A percentile compares a stretch with the other conserved stretches of the same genome.
Evolutionary conservation across 805 yeast species (phyloP).

Genomic region (Pichia phayaonensis): DNA sequence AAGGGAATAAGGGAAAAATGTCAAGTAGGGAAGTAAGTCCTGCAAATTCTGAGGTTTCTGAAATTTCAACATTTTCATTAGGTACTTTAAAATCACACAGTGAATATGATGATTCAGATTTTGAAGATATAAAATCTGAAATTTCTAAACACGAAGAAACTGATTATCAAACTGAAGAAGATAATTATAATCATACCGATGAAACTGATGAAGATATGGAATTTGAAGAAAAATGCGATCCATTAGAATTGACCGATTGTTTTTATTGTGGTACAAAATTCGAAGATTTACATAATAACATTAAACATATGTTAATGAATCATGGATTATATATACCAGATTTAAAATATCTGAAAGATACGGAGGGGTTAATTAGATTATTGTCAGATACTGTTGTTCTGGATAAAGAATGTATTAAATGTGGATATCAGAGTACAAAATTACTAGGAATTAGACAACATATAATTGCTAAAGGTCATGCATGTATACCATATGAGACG

Average conservation of each 20-base stretch:
- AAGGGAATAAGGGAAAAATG: not conserved
- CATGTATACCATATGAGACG: slow-evolving; percentile 80
- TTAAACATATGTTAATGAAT: slow-evolving; percentile 64
- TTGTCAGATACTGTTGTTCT: slow-evolving; percentile 70
- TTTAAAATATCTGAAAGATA: slow-evolving; percentile 54
- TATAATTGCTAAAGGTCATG: slow-evolving; percentile 75
- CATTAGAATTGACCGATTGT: slow-evolving; percentile 36
- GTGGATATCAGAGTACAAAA: slow-evolving; percentile 72
- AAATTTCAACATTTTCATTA: slow-evolving; percentile 48
- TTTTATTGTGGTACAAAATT: slow-evolving; percentile 41
- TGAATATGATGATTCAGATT: slow-evolving; percentile 15
- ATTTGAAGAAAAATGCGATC: slow-evolving; percentile 17
- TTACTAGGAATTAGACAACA: slow-evolving; percentile 85
- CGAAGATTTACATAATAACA: slow-evolving; percentile 34
- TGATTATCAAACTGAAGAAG: slow-evolving; percentile 11
- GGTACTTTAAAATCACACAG: slow-evolving; percentile 24
- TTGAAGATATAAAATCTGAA: slow-evolving; percentile 18
- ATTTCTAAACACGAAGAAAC: slow-evolving; percentile 10
- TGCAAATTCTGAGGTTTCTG: slow-evolving; percentile 46
- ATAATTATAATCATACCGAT: slow-evolving; percentile 7
- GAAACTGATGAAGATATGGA: slow-evolving; percentile 9
- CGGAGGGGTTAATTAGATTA: slow-evolving; percentile 60
- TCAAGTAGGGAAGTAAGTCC: slow-evolving; percentile 39
- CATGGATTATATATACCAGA: slow-evolving; percentile 92
- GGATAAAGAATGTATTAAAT: slow-evolving; percentile 75